A percentile compares a stretch with the other conserved stretches of the same genome.
Evolutionary conservation across 305 asterid genomes (phyloP).

Genomic region (Ajuga reptans): DNA sequence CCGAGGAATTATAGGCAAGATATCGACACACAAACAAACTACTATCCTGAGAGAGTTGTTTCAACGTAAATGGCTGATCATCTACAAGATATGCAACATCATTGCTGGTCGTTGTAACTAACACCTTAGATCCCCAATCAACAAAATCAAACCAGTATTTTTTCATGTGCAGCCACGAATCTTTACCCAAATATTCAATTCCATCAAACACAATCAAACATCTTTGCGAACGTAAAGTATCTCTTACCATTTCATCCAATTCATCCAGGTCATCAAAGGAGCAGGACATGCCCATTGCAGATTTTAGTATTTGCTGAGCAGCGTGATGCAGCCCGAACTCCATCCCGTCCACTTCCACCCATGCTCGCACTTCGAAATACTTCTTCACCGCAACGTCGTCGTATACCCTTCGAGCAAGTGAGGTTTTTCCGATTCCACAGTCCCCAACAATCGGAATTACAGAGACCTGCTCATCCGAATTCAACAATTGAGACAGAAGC

Average conservation of each 20-base stretch:
- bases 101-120: conserved; percentile 1
- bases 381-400: neutral
- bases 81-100: neutral
- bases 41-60: neutral
- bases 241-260: conserved; percentile 22
- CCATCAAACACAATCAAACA: conserved; percentile 24
- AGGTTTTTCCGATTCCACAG: conserved; percentile 8
- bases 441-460: neutral
- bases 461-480: neutral
- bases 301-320: conserved; percentile 9
- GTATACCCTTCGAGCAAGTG: conserved; percentile 8
- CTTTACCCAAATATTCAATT: neutral
- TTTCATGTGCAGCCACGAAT: conserved; percentile 6
- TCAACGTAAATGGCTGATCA: neutral
- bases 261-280: neutral
- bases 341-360: conserved; percentile 15
- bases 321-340: neutral
- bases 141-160: neutral
- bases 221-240: neutral
- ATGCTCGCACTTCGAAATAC: conserved; percentile 6
- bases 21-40: neutral
- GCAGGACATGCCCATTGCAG: conserved; percentile 7
- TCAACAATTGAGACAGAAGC: neutral
- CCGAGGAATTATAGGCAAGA: neutral
- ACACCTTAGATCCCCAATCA: conserved; percentile 5